These are phyloP conservation scores for Bipolaris oryzae DNA, from an alignment of 2,329 filamentous ascomycete genomes.

Conservation along the genomic window DNA sequence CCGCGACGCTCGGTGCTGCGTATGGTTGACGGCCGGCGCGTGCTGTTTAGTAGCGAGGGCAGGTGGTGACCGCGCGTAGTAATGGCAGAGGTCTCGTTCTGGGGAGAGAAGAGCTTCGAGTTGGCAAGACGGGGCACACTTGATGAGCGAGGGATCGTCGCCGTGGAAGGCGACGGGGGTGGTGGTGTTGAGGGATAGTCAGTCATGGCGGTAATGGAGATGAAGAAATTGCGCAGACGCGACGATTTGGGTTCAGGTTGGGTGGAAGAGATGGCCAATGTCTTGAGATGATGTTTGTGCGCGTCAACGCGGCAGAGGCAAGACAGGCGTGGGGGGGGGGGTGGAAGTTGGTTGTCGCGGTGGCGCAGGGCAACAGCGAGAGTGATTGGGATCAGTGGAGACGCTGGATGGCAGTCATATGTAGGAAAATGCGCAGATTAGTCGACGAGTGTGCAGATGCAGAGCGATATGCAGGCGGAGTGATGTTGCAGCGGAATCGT, in stretches of 20 bases:
- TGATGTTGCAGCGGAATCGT: constrained; percentile 9
- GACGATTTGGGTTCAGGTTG: background rate
- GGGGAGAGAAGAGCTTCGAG: constrained; percentile 51
- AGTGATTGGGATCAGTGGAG: background rate
- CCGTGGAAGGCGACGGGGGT: constrained; percentile 25
- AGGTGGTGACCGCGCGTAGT: constrained; percentile 55
- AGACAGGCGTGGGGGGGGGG: background rate
- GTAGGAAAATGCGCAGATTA: background rate
- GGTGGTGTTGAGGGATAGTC: constrained; percentile 26
- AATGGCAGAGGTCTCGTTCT: constrained; percentile 45
- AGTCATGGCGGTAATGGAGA: constrained; percentile 18
- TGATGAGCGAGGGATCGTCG: constrained; percentile 25
- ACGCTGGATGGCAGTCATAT: background rate
- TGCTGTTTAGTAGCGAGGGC: constrained; percentile 37
- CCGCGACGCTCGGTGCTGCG: constrained; percentile 39
- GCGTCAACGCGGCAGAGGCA: constrained; percentile 5
- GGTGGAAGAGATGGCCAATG: background rate
- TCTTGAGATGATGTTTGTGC: background rate
- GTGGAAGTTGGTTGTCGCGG: constrained; percentile 4
- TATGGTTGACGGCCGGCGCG: constrained; percentile 40
- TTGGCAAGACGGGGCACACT: constrained; percentile 42
- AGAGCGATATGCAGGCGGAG: background rate
- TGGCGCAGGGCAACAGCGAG: background rate
- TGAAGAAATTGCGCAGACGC: constrained; percentile 1
- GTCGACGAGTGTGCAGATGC: background rate